Evolutionary conservation across 306 rosid genomes (phyloP).

Genomic region (Rosa multiflora): DNA sequence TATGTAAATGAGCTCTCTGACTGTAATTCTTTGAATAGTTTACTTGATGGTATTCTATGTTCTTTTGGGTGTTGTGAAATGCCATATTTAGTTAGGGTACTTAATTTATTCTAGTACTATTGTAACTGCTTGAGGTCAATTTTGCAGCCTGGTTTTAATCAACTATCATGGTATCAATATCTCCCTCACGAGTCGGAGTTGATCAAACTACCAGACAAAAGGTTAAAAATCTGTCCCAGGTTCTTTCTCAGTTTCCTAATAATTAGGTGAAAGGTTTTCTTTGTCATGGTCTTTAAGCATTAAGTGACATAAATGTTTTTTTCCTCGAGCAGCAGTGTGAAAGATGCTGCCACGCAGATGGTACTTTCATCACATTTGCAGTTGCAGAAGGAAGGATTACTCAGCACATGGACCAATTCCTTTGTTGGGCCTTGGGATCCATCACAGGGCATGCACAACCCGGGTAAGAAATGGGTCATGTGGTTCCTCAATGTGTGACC

Average conservation of each 20-base stretch:
- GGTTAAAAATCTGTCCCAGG: slow-evolving; percentile 40
- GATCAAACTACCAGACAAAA: slow-evolving; percentile 68
- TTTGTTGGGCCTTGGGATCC: slow-evolving; percentile 99
- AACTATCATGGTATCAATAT: slow-evolving; percentile 93
- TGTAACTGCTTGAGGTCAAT: slow-evolving; percentile 17
- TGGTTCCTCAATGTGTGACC: slow-evolving; percentile 21
- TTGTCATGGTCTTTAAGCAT: slow-evolving; percentile 18
- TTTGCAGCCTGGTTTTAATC: slow-evolving; percentile 82
- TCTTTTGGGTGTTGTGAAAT: neutral
- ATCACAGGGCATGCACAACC: slow-evolving; percentile 98
- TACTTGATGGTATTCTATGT: neutral
- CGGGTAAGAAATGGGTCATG: slow-evolving; percentile 55
- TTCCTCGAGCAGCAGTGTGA: slow-evolving; percentile 50
- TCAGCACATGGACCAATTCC: slow-evolving; percentile 93
- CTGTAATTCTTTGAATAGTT: neutral
- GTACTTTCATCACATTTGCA: slow-evolving; percentile 88
- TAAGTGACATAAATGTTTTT: slow-evolving; percentile 17
- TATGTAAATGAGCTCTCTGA: neutral
- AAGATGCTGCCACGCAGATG: slow-evolving; percentile 78
- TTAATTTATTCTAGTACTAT: neutral
- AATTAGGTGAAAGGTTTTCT: neutral
- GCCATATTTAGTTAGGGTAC: neutral
- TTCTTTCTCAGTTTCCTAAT: neutral
- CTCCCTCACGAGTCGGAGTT: slow-evolving; percentile 86
- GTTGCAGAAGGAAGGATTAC: slow-evolving; percentile 87